phyloP scores from a whole-genome alignment of 495 filamentous ascomycete species.

The Neurospora sublineolata region DNA sequence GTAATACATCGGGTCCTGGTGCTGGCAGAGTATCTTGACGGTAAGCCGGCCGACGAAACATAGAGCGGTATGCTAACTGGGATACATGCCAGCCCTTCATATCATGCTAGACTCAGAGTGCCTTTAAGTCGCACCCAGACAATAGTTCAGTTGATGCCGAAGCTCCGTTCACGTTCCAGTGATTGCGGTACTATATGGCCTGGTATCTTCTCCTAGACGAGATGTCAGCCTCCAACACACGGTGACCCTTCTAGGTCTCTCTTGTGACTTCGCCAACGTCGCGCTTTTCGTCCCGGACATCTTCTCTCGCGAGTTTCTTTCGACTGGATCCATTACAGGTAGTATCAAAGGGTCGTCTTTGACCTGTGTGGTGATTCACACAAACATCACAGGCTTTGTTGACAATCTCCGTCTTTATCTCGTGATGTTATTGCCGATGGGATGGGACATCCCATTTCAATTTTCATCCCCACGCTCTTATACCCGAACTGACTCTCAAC shows the following conservation, averaged over 20 bases:
- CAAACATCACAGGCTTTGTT: background rate
- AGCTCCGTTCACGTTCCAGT: background rate
- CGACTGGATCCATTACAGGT: background rate
- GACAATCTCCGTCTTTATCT: background rate
- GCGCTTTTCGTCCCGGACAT: background rate
- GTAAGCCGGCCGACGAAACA: background rate
- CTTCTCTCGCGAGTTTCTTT: background rate
- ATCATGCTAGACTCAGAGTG: background rate
- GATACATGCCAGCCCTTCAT: background rate
- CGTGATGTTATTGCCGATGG: background rate
- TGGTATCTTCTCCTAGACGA: background rate
- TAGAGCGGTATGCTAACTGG: background rate
- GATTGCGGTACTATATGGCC: background rate
- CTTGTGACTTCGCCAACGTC: background rate
- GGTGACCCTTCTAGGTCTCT: background rate
- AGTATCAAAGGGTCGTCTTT: background rate
- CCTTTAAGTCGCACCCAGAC: background rate
- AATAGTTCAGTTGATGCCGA: background rate
- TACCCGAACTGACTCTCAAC: background rate
- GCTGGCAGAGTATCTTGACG: background rate
- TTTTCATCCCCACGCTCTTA: background rate
- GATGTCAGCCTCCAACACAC: background rate
- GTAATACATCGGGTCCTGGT: background rate
- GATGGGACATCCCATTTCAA: background rate
- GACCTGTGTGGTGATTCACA: background rate